phyloP scores from a whole-genome alignment of 2,329 filamentous ascomycete species.

The Cladophialophora carrionii region DNA sequence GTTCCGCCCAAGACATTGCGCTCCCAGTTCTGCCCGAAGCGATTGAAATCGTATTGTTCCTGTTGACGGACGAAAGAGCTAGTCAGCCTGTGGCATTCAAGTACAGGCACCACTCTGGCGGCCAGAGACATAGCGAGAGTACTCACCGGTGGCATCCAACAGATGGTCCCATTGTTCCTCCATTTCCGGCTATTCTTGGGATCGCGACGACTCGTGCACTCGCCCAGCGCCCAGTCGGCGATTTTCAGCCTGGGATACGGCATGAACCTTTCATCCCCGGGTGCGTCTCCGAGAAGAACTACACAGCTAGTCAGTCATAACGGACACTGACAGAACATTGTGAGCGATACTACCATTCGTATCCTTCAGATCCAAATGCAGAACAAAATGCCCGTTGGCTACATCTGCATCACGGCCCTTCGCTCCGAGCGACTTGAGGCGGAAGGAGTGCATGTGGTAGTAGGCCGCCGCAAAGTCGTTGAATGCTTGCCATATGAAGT shows the following conservation, averaged over 20 bases:
- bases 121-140: not conserved
- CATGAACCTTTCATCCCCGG: slow-evolving; percentile 6
- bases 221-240: slow-evolving; percentile 30
- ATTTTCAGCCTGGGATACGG: slow-evolving; percentile 30
- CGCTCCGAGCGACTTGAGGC: slow-evolving; percentile 6
- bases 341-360: slow-evolving; percentile 22
- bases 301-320: not conserved
- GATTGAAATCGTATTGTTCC: slow-evolving; percentile 28
- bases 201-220: slow-evolving; percentile 24
- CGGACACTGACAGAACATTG: not conserved
- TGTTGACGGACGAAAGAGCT: not conserved
- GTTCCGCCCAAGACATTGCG: slow-evolving; percentile 14
- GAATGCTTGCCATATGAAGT: slow-evolving; percentile 33
- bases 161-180: slow-evolving; percentile 25
- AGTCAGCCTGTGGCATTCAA: not conserved
- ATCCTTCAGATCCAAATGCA: slow-evolving; percentile 33
- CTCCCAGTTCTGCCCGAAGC: slow-evolving; percentile 25
- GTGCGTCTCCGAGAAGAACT: slow-evolving; percentile 29
- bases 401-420: slow-evolving; percentile 5
- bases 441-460: slow-evolving; percentile 25
- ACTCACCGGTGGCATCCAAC: slow-evolving; percentile 31
- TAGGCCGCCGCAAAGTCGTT: slow-evolving; percentile 24
- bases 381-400: slow-evolving; percentile 20
- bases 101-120: not conserved
- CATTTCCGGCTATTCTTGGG: slow-evolving; percentile 24